Conservation (phyloP, 257 asterid species). For the Catharanthus roseus region DNA sequence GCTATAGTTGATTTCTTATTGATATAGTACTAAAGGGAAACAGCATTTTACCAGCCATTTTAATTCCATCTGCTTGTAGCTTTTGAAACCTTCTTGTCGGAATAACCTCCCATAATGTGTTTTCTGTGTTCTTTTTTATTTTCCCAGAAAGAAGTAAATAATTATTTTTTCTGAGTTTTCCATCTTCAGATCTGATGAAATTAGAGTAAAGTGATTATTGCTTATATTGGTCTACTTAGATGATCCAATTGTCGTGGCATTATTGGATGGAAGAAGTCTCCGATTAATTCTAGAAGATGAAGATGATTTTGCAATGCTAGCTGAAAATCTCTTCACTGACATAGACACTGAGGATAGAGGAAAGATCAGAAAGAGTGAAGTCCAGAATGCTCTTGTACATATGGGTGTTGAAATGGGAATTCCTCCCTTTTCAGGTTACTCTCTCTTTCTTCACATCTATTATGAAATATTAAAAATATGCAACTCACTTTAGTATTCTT, state of each 20-base stretch:
- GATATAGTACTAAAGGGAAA: not conserved
- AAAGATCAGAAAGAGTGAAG: conserved; percentile 44
- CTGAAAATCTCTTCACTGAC: conserved; percentile 60
- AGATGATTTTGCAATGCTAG: conserved; percentile 65
- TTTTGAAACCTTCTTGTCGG: not conserved
- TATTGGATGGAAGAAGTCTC: conserved; percentile 46
- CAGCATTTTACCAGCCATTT: not conserved
- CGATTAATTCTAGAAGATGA: conserved; percentile 48
- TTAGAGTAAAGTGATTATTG: conserved; percentile 11
- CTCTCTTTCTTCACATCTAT: not conserved
- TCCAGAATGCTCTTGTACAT: conserved; percentile 38
- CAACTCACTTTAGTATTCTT: no score
- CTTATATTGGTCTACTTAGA: conserved; percentile 25
- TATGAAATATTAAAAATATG: not conserved
- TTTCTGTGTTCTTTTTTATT: not conserved
- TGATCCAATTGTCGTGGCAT: conserved; percentile 43
- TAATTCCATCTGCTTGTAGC: not conserved
- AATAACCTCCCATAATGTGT: not conserved
- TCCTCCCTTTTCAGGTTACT: conserved; percentile 51
- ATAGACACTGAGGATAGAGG: conserved; percentile 53
- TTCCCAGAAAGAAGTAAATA: not conserved
- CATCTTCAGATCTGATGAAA: not conserved
- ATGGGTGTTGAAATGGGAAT: conserved; percentile 59
- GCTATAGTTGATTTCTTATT: no score
- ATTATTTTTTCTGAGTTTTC: not conserved